Conservation (phyloP, 108 stramenopile species). For the Chaetoceros muelleri region DNA sequence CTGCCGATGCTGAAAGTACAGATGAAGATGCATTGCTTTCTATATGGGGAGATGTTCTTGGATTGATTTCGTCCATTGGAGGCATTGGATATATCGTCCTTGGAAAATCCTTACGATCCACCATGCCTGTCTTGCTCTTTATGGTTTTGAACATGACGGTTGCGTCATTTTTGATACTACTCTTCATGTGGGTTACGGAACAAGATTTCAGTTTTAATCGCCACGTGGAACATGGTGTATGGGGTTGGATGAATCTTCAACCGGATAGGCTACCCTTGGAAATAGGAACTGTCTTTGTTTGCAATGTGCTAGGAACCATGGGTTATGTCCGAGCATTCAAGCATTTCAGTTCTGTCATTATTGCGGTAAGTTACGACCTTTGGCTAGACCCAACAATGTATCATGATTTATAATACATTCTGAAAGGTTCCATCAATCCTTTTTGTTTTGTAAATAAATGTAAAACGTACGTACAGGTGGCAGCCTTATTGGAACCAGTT, state of each 20-base stretch:
- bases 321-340: conserved; percentile 55
- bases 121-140: conserved; percentile 29
- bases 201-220: conserved; percentile 16
- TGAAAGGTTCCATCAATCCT: too few species aligned
- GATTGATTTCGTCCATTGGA: conserved; percentile 17
- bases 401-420: too few species aligned
- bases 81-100: conserved; percentile 24
- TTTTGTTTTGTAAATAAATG: too few species aligned
- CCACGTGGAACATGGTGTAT: conserved; percentile 31
- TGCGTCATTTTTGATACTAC: conserved; percentile 18
- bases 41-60: conserved; percentile 44
- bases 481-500: conserved; percentile 28
- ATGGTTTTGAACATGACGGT: conserved; percentile 46
- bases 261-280: conserved; percentile 35
- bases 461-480: conserved; percentile 8
- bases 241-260: conserved; percentile 29
- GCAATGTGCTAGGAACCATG: conserved; percentile 47
- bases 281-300: conserved; percentile 34
- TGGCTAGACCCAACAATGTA: background rate
- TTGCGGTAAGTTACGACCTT: conserved; percentile 7
- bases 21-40: conserved; percentile 1
- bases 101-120: conserved; percentile 35
- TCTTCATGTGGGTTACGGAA: conserved; percentile 10
- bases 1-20: conserved; percentile 3
- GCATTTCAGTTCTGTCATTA: conserved; percentile 48